phyloP scores from a whole-genome alignment of 1,139 yeast genomes.

The Nakaseomyces uthaithaninus region DNA sequence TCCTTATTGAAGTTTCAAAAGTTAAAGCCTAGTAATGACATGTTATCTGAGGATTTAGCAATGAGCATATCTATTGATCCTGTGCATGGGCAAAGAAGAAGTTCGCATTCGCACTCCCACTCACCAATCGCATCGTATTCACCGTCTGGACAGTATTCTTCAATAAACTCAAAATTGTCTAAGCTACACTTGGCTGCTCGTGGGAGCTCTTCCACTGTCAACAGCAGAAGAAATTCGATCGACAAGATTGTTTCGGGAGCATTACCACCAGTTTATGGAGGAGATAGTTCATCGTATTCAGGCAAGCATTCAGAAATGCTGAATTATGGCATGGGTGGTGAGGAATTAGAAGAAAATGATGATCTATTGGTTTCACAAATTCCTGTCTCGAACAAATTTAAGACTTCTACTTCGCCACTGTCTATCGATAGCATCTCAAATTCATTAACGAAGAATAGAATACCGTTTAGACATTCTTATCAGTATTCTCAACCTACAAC shows the following conservation, averaged over 20 bases:
- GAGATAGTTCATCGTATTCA: slow-evolving; percentile 18
- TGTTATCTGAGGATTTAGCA: slow-evolving; percentile 36
- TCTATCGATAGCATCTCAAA: slow-evolving; percentile 27
- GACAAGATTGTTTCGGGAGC: slow-evolving; percentile 17
- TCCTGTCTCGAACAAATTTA: slow-evolving; percentile 10
- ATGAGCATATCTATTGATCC: slow-evolving; percentile 35
- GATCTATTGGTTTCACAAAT: slow-evolving; percentile 14
- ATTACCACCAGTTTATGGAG: slow-evolving; percentile 12
- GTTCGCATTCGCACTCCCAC: slow-evolving; percentile 23
- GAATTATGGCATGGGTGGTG: neutral
- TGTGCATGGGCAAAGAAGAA: slow-evolving; percentile 4
- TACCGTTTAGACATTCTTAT: slow-evolving; percentile 27
- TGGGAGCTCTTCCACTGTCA: slow-evolving; percentile 11
- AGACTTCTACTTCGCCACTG: slow-evolving; percentile 23
- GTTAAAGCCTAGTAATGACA: slow-evolving; percentile 40
- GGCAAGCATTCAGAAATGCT: slow-evolving; percentile 10
- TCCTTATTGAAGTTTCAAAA: slow-evolving; percentile 42
- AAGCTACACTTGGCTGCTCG: slow-evolving; percentile 25
- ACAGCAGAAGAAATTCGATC: slow-evolving; percentile 20
- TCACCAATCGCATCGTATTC: slow-evolving; percentile 29
- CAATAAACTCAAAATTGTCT: slow-evolving; percentile 40
- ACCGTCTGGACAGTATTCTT: slow-evolving; percentile 36
- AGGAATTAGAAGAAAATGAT: slow-evolving; percentile 14
- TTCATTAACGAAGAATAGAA: slow-evolving; percentile 21
- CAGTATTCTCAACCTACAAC: slow-evolving; percentile 34